Evolutionary conservation across 2,329 filamentous ascomycete species (phyloP), one percentile per base, ranked within the genome.

Genomic region (Rhytidhysteron rufulum): DNA sequence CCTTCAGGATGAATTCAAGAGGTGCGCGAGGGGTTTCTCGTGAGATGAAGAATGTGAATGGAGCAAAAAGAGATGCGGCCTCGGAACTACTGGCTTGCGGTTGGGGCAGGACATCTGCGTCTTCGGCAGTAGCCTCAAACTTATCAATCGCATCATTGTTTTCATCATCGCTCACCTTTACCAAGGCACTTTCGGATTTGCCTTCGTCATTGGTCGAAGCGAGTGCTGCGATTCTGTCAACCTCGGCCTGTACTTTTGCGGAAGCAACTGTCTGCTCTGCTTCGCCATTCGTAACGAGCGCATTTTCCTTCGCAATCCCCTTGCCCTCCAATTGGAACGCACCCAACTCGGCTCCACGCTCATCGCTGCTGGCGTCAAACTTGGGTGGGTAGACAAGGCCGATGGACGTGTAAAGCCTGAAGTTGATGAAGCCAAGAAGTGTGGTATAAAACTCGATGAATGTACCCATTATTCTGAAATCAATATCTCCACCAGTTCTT

Each of bases 391-490:
- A 98, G 42, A 96, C 88, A 47, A 98, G 72, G 7, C 93, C 93
- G 48, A 95, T 75, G 1, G 87, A 83, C 1, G 89, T 95, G 72
- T 96, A 98, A 34, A 98, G 76, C 49, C 88, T 78, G 75, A 89
- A 98, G 75, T 98, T 96, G 69, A 97, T 83, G 59, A 98, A 98
- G 45, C 91, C 86, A 16, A 98, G 75, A 11, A 98, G 77, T 4
- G 91, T 97, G 58, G 94, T 95, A 74, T 98, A 98, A 67, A 98
- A 98, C 66, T 98, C 91, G 50, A 98, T 83, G 62, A 98, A 98
- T 4, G 93, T 98, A 44, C 88, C 91, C 93, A 98, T 98, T 69
- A 98, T 98, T 58, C 93, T 79, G 72, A 96, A 98, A 67, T 98
- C 93, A 49, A 98, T 86, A 67, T 98, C 93, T 42, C 86, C 88